Evolutionary conservation across 2,329 filamentous ascomycete species (phyloP).

Genomic region (Colletotrichum noveboracense): DNA sequence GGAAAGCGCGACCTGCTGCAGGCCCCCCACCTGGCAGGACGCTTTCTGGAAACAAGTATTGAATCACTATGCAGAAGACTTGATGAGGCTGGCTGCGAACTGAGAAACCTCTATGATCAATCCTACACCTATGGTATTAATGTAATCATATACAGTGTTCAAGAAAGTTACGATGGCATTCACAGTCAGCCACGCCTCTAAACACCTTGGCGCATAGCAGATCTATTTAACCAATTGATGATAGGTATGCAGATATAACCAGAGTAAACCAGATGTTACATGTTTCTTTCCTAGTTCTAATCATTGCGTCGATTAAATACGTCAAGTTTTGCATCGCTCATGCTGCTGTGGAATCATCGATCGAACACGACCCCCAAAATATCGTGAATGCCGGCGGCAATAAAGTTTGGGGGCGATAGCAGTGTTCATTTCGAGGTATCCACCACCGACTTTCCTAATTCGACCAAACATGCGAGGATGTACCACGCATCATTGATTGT

Average conservation of each 20-base stretch:
- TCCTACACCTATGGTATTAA: background rate
- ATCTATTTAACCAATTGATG: background rate
- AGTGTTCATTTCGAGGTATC: background rate
- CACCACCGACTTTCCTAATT: constrained; percentile 9
- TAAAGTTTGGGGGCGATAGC: background rate
- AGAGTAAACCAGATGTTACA: background rate
- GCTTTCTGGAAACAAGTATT: no score
- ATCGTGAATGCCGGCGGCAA: background rate
- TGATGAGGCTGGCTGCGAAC: background rate
- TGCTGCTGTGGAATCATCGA: background rate
- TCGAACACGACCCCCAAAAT: background rate
- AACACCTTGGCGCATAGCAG: background rate
- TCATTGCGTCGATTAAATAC: background rate
- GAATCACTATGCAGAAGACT: background rate
- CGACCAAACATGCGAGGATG: background rate
- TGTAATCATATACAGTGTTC: background rate
- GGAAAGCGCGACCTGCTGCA: no score
- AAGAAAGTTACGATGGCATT: background rate
- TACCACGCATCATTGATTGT: background rate
- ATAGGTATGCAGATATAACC: background rate
- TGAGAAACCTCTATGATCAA: background rate
- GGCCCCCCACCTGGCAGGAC: no score
- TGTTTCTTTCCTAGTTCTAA: background rate
- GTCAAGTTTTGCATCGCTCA: background rate
- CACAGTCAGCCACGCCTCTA: background rate